phyloP scores from a whole-genome alignment of 2,329 filamentous ascomycete species.

The Orbilia quercus region DNA sequence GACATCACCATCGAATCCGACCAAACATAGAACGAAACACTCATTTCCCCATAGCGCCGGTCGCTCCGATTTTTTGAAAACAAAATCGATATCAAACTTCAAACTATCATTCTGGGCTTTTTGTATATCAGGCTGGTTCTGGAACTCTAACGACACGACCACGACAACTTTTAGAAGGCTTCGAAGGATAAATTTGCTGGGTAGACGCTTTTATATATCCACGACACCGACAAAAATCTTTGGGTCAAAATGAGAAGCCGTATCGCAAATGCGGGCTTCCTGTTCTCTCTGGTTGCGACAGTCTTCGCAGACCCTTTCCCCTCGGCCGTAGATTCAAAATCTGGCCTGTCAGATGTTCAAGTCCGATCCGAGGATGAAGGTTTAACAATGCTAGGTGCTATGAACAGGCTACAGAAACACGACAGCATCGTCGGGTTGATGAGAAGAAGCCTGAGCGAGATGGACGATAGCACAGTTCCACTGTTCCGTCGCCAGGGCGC shows the following conservation, averaged over 20 bases:
- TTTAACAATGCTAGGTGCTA: conserved; percentile 29
- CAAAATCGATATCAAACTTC: conserved; percentile 32
- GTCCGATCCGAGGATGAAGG: conserved; percentile 1
- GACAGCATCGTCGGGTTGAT: conserved; percentile 27
- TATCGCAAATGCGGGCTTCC: conserved; percentile 32
- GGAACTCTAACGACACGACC: conserved; percentile 23
- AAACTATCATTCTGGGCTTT: conserved; percentile 44
- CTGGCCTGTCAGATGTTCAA: conserved; percentile 1
- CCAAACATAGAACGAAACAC: conserved; percentile 30
- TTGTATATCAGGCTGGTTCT: conserved; percentile 51
- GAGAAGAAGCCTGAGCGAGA: conserved; percentile 32
- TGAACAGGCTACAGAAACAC: conserved; percentile 30
- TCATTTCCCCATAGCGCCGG: conserved; percentile 51
- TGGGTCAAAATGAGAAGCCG: conserved; percentile 37
- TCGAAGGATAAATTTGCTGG: conserved; percentile 8
- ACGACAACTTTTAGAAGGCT: conserved; percentile 13
- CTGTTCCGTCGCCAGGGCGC: conserved; percentile 22
- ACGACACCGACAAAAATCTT: conserved; percentile 4
- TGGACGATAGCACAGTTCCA: conserved; percentile 1
- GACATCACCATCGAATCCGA: neutral
- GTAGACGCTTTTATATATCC: neutral
- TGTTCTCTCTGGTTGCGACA: conserved; percentile 30
- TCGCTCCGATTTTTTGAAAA: conserved; percentile 35
- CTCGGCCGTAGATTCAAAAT: conserved; percentile 24
- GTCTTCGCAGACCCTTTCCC: conserved; percentile 40